These are phyloP conservation scores for Periconia digitata DNA, from an alignment of 2,329 filamentous ascomycete genomes.

Conservation along the genomic window DNA sequence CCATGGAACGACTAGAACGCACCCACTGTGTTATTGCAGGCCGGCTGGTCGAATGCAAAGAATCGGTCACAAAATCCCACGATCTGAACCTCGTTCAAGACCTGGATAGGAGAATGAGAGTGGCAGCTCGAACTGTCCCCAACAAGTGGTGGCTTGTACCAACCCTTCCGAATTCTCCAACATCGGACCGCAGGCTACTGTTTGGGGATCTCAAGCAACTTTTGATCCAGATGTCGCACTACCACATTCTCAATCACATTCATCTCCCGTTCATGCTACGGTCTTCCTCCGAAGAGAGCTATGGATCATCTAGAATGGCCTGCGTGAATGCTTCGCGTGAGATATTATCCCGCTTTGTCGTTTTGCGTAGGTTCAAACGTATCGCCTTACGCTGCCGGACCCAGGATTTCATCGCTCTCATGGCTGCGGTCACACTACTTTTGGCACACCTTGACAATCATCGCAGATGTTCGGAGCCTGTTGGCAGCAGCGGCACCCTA, in stretches of 20 bases:
- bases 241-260: constrained; percentile 11
- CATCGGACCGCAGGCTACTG: background rate
- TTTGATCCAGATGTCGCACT: constrained; percentile 10
- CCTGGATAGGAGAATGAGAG: constrained; percentile 15
- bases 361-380: constrained; percentile 8
- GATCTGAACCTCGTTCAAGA: constrained; percentile 28
- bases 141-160: constrained; percentile 18
- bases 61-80: constrained; percentile 15
- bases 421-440: constrained; percentile 9
- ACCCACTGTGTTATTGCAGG: constrained; percentile 37
- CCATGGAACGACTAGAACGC: constrained; percentile 32
- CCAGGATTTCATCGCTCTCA: constrained; percentile 13
- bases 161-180: constrained; percentile 4
- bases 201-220: constrained; percentile 9
- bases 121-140: constrained; percentile 12
- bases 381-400: constrained; percentile 10
- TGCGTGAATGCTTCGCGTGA: constrained; percentile 13
- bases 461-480: constrained; percentile 3
- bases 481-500: background rate
- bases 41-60: constrained; percentile 45
- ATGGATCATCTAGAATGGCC: constrained; percentile 27
- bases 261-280: constrained; percentile 17
- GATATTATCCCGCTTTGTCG: constrained; percentile 12
- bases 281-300: background rate
- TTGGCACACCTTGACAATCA: constrained; percentile 10